A percentile compares a stretch with the other conserved stretches of the same genome.
phyloP scores from a whole-genome alignment of 352 stramenopile species.

The Blastocystis sp. region DNA sequence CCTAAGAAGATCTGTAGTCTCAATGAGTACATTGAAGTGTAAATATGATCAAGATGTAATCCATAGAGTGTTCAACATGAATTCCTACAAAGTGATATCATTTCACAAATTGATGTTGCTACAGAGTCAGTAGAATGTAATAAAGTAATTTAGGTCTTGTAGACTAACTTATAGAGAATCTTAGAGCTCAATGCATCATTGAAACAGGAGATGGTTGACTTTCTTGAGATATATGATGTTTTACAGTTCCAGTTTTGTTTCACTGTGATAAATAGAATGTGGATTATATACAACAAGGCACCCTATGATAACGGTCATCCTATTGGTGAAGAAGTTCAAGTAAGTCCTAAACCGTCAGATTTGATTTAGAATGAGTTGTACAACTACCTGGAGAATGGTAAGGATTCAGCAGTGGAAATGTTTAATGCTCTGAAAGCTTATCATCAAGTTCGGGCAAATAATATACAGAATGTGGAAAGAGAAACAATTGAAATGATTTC shows the following conservation, averaged over 20 bases:
- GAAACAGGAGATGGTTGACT: slow-evolving; percentile 41
- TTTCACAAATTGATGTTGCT: background rate
- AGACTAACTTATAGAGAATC: slow-evolving; percentile 1
- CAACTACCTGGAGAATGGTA: slow-evolving; percentile 13
- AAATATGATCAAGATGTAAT: background rate
- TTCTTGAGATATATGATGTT: slow-evolving; percentile 44
- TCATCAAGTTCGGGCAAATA: background rate
- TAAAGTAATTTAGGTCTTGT: background rate
- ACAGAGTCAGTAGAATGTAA: background rate
- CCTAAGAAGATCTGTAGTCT: slow-evolving; percentile 46
- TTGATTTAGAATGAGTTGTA: slow-evolving; percentile 21
- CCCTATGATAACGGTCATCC: slow-evolving; percentile 48
- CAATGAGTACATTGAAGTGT: slow-evolving; percentile 35
- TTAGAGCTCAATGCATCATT: slow-evolving; percentile 17
- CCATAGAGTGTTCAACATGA: slow-evolving; percentile 8
- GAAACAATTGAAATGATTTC: background rate
- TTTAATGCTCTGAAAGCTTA: slow-evolving; percentile 9
- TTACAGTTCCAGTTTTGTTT: background rate
- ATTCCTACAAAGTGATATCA: background rate
- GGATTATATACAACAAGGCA: slow-evolving; percentile 37
- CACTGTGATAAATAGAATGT: slow-evolving; percentile 3
- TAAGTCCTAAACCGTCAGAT: background rate
- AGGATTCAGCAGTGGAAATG: slow-evolving; percentile 53
- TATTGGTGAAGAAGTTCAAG: slow-evolving; percentile 36
- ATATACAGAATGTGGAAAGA: background rate